These are phyloP conservation scores for Coniferiporia sulphurascens DNA, from an alignment of 1,284 basidiomycete species.

Conservation along the genomic window DNA sequence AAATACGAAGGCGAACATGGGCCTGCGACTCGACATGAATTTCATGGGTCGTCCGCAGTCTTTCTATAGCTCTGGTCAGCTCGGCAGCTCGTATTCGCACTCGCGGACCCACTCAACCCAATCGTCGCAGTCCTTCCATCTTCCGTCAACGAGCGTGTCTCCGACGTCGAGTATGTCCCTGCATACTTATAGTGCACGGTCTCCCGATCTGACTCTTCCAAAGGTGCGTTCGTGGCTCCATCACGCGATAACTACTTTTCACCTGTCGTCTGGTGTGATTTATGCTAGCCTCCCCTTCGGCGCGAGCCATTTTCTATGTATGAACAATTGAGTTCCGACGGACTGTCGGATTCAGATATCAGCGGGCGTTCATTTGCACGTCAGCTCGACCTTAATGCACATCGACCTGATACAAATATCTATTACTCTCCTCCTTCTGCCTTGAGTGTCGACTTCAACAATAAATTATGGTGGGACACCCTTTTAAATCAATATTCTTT, in stretches of 20 bases:
- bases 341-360: conserved; percentile 15
- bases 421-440: conserved; percentile 34
- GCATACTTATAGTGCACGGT: conserved; percentile 4
- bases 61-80: conserved; percentile 14
- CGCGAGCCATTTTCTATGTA: conserved; percentile 14
- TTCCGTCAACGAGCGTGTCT: conserved; percentile 2
- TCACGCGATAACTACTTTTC: not conserved
- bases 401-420: conserved; percentile 4
- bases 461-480: conserved; percentile 59
- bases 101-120: conserved; percentile 16
- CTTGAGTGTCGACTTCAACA: conserved; percentile 39
- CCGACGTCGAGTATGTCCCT: conserved; percentile 10
- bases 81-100: conserved; percentile 14
- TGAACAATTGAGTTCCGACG: conserved; percentile 8
- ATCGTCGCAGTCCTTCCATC: conserved; percentile 13
- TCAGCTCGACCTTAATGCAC: conserved; percentile 7
- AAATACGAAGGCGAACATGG: conserved; percentile 4
- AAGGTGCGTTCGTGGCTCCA: conserved; percentile 6
- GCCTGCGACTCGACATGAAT: conserved; percentile 18
- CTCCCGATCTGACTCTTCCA: conserved; percentile 4
- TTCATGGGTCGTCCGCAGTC: conserved; percentile 15
- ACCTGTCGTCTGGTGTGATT: not conserved
- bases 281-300: conserved; percentile 2
- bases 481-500: conserved; percentile 47
- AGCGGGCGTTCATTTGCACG: conserved; percentile 13